Conservation (phyloP, 2,329 filamentous ascomycete species). For the Arthrobotrys conoides region DNA sequence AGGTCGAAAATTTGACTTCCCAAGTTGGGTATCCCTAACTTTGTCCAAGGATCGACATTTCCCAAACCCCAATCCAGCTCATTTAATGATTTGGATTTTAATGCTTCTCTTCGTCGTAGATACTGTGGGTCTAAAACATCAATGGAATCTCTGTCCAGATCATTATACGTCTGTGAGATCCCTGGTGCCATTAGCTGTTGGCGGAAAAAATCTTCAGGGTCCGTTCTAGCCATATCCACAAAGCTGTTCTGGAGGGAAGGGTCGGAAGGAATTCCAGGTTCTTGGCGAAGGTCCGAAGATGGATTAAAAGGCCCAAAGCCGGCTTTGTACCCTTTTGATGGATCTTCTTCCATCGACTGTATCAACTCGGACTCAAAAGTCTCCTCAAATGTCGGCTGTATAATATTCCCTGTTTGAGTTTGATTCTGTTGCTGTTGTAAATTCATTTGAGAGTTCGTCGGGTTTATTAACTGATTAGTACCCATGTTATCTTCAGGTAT, state of each 20-base stretch:
- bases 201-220: neutral
- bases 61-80: slow-evolving; percentile 4
- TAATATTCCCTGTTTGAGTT: neutral
- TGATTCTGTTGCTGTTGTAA: neutral
- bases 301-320: too few species aligned
- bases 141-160: neutral
- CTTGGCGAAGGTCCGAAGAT: too few species aligned
- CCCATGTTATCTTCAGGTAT: neutral
- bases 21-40: neutral
- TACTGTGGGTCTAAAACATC: slow-evolving; percentile 3
- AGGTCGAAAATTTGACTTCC: neutral
- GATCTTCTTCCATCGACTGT: too few species aligned
- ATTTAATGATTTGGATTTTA: slow-evolving; percentile 14
- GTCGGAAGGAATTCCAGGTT: too few species aligned
- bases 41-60: neutral
- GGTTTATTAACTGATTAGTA: neutral
- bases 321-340: too few species aligned
- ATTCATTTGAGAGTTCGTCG: neutral
- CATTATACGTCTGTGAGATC: neutral
- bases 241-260: neutral
- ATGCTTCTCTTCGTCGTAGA: slow-evolving; percentile 1
- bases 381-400: neutral
- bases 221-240: neutral
- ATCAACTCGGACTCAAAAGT: neutral
- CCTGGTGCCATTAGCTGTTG: neutral